Percentiles rank a stretch among this genome's conserved stretches.
These are phyloP conservation scores for Calonectria leucothoes DNA, from an alignment of 2,329 filamentous ascomycete species.

Conservation along the genomic window DNA sequence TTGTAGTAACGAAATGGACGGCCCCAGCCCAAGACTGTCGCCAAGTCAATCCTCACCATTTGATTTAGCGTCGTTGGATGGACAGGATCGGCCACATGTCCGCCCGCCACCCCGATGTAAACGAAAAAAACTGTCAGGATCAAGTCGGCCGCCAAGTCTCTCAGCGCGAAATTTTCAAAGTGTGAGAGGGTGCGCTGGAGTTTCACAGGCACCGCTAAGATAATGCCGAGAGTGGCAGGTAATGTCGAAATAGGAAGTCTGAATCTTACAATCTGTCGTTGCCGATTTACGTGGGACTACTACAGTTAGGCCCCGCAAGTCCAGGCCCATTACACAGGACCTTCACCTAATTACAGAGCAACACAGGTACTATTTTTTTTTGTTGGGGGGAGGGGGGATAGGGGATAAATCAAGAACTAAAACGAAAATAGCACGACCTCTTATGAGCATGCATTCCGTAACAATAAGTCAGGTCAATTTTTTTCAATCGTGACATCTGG, in stretches of 20 bases:
- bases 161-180: neutral
- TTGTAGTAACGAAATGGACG: no score
- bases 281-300: neutral
- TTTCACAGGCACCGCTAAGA: neutral
- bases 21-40: no score
- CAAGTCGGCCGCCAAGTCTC: neutral
- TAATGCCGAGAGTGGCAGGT: neutral
- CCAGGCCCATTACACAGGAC: neutral
- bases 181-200: neutral
- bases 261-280: neutral
- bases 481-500: neutral
- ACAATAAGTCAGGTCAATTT: neutral
- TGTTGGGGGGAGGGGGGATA: no score
- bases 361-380: neutral
- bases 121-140: neutral
- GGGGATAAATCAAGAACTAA: neutral
- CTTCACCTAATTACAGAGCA: neutral
- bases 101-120: neutral
- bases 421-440: neutral
- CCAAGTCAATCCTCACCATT: no score
- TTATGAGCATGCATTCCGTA: neutral
- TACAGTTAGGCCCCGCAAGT: neutral
- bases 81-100: neutral
- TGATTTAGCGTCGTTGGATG: neutral
- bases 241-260: neutral